These are phyloP conservation scores for Trichoderma erinaceum DNA, from an alignment of 495 filamentous ascomycete species.

Conservation along the genomic window DNA sequence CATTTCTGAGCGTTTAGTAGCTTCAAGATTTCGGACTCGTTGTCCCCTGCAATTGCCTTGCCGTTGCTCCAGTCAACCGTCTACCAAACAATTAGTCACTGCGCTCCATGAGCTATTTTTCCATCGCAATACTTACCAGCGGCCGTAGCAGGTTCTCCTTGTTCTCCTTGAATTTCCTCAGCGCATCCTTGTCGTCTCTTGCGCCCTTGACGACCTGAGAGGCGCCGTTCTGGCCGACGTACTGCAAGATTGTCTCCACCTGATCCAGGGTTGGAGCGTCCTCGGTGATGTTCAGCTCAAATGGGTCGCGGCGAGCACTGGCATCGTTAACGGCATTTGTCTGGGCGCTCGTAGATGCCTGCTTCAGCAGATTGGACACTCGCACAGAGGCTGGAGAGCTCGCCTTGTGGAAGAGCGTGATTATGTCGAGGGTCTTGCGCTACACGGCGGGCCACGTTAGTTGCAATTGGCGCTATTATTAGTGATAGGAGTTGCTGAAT, in stretches of 20 bases:
- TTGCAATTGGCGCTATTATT: slow-evolving; percentile 2
- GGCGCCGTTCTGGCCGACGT: slow-evolving; percentile 53
- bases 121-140: slow-evolving; percentile 46
- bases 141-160: slow-evolving; percentile 62
- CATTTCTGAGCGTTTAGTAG: slow-evolving; percentile 60
- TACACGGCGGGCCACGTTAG: slow-evolving; percentile 28
- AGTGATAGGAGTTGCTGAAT: background rate
- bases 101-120: background rate
- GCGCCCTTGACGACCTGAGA: slow-evolving; percentile 66
- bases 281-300: slow-evolving; percentile 83
- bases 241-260: slow-evolving; percentile 80
- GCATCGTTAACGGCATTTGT: slow-evolving; percentile 56
- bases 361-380: slow-evolving; percentile 66
- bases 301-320: slow-evolving; percentile 51
- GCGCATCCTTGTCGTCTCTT: slow-evolving; percentile 61
- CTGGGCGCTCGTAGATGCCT: slow-evolving; percentile 56
- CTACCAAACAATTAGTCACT: slow-evolving; percentile 33
- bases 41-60: slow-evolving; percentile 64
- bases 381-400: slow-evolving; percentile 56
- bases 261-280: slow-evolving; percentile 75
- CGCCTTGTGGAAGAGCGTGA: slow-evolving; percentile 92
- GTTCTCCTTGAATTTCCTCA: slow-evolving; percentile 61
- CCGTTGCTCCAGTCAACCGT: slow-evolving; percentile 94
- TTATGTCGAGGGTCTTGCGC: slow-evolving; percentile 80
- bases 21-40: slow-evolving; percentile 77